Evolutionary conservation across 2,329 filamentous ascomycete species (phyloP).

Genomic region (Paecilomyces niveus): DNA sequence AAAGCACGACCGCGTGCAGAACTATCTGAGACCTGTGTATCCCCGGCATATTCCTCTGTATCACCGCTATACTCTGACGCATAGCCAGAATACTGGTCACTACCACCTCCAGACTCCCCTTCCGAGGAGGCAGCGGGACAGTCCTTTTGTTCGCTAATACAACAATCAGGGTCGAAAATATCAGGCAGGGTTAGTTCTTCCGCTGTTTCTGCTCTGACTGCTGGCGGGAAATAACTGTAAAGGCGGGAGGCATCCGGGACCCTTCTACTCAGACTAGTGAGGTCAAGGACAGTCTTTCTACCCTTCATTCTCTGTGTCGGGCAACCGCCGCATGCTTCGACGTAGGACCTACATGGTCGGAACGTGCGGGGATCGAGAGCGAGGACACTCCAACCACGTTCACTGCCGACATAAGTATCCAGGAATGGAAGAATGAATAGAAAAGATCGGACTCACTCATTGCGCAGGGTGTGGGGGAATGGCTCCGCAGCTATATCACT

Average conservation of each 20-base stretch:
- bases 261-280: constrained; percentile 18
- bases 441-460: constrained; percentile 11
- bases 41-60: constrained; percentile 6
- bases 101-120: background rate
- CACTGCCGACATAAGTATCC: constrained; percentile 7
- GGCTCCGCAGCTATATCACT: constrained; percentile 19
- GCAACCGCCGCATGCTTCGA: constrained; percentile 35
- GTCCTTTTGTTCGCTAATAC: constrained; percentile 6
- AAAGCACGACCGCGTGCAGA: background rate
- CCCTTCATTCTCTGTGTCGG: constrained; percentile 13
- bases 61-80: constrained; percentile 9
- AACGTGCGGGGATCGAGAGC: constrained; percentile 40
- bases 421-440: background rate
- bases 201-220: constrained; percentile 9
- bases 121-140: background rate
- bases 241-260: constrained; percentile 22
- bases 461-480: constrained; percentile 18
- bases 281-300: constrained; percentile 18
- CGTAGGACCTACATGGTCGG: constrained; percentile 22
- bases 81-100: background rate
- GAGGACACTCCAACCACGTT: constrained; percentile 40
- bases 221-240: constrained; percentile 19
- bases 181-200: constrained; percentile 18
- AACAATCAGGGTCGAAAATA: constrained; percentile 20
- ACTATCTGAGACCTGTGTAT: background rate